Evolutionary conservation across 2,329 filamentous ascomycete species (phyloP), one percentile per base, ranked within the genome.

Genomic region (Fusarium citri): DNA sequence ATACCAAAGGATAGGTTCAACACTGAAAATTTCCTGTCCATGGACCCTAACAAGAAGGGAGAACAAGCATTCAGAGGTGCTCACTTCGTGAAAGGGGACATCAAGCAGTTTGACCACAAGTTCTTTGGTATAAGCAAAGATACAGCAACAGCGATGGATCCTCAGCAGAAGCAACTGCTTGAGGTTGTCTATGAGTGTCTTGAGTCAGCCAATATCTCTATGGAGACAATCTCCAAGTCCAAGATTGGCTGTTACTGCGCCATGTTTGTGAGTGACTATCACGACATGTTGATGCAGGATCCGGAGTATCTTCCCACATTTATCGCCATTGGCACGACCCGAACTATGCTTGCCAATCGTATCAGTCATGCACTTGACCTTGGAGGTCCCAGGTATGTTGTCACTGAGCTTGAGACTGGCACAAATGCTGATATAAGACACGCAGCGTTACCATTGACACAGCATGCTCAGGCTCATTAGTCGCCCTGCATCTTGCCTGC

Each of bases 401-500:
- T 28, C 5, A 48, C 18, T 55, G 6, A 7, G 23, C 18, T 28
- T 22, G 43, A 23, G 18, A 23, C 10, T 51, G 16, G 6, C 40
- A 8, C 42, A 22, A 6, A 51, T 55, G 25, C 68, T 73, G 40
- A 72, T 47, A 42, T 25, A 3, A 41, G 9, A 49, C 15, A 63
- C 57, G 26, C 0, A 84, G 82, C 41, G 77, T 83, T 68, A 83
- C 82, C 5, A 78, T 85, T 14, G 81, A 85, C 47, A 84, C 82
- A 25, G 83, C 80, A 25, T 85, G 83, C 71, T 84, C 83, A n/a
- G 80, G 80, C 3, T 80, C 80, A 20, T 56, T 84, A 26, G 78
- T 82, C 6, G 80, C 80, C 8, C 71, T 85, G 1, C 82, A 85
- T 66, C 77, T 79, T 37, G 83, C 81, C 7, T 76, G 75, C 40